Base-by-base conservation (phyloP, 805 yeast genomes). In the Wickerhamiella bombiphila region DNA sequence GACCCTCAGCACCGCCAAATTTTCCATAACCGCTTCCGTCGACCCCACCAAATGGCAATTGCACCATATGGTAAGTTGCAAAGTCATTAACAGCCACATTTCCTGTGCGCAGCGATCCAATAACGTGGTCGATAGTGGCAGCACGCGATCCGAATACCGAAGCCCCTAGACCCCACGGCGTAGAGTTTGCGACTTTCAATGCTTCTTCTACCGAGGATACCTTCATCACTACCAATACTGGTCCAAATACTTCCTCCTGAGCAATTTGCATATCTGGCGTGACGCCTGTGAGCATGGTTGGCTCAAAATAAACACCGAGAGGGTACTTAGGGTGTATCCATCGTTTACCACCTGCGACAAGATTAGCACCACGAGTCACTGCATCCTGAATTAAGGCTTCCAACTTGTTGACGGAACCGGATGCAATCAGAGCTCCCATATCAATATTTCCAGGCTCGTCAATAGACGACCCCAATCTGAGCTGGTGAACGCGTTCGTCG, bases 1-100 rank as follows among this genome's bases (percentile, higher is more conserved):
- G 65, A 2, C 99, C 99, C 64, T 91, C 99, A 55, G 79, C 94
- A 34, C 99, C 99, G 17, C 95, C 94, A 63, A 91, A 91, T 56
- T 88, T 88, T 40, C 98, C 98, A 54, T 85, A 91, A 0, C 99
- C 99, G 4, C 94, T 80, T 33, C 85, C 91, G 48, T 76, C 76
- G 20, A 72, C 72, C 22, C 99, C 99, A 38, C 99, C 99, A 60
- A 91, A 91, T 22, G 99, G 99, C 48, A 91, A 66, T 60, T 91
- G 98, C 48, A 95, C 86, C 25, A 91, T 82, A 53, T 86, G 83
- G 54, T 75, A 91, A 0, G 97, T 88, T 5, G 97, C 99, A 65
- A 91, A 91, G 62, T 91, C 99, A 57, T 91, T 91, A 44, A 91
- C 81, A 6, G 98, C 95, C 34, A 91, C 93, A 53, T 86, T 91